A percentile compares a stretch with the other conserved stretches of the same genome.
phyloP scores from a whole-genome alignment of 108 stramenopile species.

The Cyclotella atomus region DNA sequence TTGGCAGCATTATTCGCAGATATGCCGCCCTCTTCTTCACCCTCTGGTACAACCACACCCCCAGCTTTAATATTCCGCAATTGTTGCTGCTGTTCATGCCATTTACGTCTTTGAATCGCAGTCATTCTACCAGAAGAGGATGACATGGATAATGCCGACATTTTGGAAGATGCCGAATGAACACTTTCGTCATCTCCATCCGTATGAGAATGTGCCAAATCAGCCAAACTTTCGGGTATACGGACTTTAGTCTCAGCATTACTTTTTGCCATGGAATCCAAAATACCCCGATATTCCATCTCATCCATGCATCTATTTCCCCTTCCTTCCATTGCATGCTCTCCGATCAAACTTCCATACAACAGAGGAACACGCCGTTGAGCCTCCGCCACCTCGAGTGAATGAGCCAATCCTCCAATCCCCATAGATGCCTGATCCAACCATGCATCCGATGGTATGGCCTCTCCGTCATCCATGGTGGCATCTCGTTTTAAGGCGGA shows the following conservation, averaged over 20 bases:
- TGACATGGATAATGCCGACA: conserved; percentile 35
- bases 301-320: conserved; percentile 30
- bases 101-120: conserved; percentile 41
- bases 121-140: conserved; percentile 40
- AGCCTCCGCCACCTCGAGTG: conserved; percentile 20
- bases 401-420: conserved; percentile 20
- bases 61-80: conserved; percentile 25
- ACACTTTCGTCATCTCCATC: conserved; percentile 45
- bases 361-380: conserved; percentile 36
- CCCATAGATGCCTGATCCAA: conserved; percentile 44
- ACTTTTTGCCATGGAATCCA: conserved; percentile 22
- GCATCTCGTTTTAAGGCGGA: conserved; percentile 33
- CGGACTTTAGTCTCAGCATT: not conserved
- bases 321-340: conserved; percentile 3
- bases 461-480: conserved; percentile 36
- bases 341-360: conserved; percentile 9
- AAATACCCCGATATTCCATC: conserved; percentile 32
- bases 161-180: conserved; percentile 26
- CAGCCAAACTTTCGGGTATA: conserved; percentile 15
- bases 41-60: not conserved
- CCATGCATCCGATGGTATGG: conserved; percentile 51
- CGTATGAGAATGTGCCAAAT: not conserved
- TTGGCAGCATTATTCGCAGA: not conserved
- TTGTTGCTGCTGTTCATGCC: conserved; percentile 44
- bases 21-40: not conserved